Percentiles rank a stretch among this genome's conserved stretches.
Evolutionary conservation across 768 basidiomycete genomes (phyloP).

Genomic region (Hirschioporus abietinus): DNA sequence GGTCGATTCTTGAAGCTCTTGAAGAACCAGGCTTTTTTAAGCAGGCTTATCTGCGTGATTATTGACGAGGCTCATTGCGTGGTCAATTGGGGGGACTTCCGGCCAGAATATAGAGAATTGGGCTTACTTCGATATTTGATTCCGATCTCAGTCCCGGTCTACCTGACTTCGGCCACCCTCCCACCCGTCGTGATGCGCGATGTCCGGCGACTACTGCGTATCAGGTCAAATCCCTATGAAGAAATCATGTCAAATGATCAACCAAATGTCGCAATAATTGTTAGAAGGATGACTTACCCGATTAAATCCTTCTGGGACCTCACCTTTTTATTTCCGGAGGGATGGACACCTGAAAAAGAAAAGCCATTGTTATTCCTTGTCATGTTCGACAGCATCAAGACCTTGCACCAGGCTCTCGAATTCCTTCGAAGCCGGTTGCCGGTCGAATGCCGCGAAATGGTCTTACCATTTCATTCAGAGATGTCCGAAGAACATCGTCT

Average conservation of each 20-base stretch:
- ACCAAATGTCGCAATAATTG: slow-evolving; percentile 27
- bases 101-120: slow-evolving; percentile 26
- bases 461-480: slow-evolving; percentile 18
- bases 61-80: slow-evolving; percentile 38
- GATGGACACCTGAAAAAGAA: slow-evolving; percentile 5
- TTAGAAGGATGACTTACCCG: slow-evolving; percentile 19
- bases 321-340: slow-evolving; percentile 18
- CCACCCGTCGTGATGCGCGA: slow-evolving; percentile 18
- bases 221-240: slow-evolving; percentile 14
- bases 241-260: slow-evolving; percentile 25
- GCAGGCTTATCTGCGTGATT: slow-evolving; percentile 22
- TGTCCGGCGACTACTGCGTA: slow-evolving; percentile 20
- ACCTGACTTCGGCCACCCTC: slow-evolving; percentile 30
- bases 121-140: slow-evolving; percentile 24
- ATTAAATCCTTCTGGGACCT: slow-evolving; percentile 14
- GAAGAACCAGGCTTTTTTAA: slow-evolving; percentile 19
- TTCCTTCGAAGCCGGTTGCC: slow-evolving; percentile 12
- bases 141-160: slow-evolving; percentile 22
- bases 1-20: slow-evolving; percentile 19
- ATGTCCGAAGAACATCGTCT: slow-evolving; percentile 17
- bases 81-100: slow-evolving; percentile 31
- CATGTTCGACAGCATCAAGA: slow-evolving; percentile 23
- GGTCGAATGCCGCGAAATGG: slow-evolving; percentile 8
- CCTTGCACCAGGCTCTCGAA: slow-evolving; percentile 12
- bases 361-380: slow-evolving; percentile 19